Conservation (phyloP, 176 grass and related monocot genomes). For the Ensete ventricosum region DNA sequence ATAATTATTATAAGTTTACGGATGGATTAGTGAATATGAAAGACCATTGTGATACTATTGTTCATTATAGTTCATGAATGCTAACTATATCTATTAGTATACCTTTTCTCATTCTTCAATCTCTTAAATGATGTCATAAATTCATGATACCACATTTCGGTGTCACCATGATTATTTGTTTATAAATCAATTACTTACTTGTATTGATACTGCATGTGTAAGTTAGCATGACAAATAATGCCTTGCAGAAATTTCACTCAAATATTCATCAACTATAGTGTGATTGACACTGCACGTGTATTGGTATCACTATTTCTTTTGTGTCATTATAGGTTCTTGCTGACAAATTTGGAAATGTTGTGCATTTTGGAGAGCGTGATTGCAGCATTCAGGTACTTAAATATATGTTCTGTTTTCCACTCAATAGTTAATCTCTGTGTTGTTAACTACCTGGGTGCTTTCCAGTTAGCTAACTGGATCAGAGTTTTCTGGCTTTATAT, state of each 20-base stretch:
- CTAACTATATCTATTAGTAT: background rate
- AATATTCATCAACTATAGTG: background rate
- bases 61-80: too few relatives aligned
- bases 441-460: background rate
- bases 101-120: background rate
- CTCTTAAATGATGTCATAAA: background rate
- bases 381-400: constrained; percentile 42
- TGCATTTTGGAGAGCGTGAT: constrained; percentile 51
- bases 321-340: constrained; percentile 32
- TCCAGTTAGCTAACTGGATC: background rate
- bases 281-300: too few relatives aligned
- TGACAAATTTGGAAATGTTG: constrained; percentile 44
- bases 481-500: too few relatives aligned
- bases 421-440: too few relatives aligned
- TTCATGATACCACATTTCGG: background rate
- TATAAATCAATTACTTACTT: background rate
- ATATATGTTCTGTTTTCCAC: background rate
- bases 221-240: background rate
- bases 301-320: background rate
- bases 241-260: background rate
- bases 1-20: too few relatives aligned
- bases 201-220: background rate
- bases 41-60: too few relatives aligned
- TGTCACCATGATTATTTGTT: background rate
- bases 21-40: too few relatives aligned